phyloP scores from a whole-genome alignment of 495 filamentous ascomycete genomes.

The Penicillium tannophilum region DNA sequence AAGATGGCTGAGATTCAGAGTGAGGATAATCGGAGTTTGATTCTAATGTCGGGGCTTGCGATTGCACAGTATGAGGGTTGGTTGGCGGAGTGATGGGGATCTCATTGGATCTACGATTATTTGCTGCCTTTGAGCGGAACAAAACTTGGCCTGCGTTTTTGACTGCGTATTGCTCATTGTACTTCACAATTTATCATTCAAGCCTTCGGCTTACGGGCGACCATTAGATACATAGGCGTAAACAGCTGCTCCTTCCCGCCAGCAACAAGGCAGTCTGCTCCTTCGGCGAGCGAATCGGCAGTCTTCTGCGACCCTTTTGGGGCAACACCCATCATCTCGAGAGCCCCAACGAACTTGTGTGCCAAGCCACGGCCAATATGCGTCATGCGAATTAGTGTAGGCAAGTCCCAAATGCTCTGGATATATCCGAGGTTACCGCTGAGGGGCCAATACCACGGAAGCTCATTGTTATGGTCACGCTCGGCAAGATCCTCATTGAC shows the following conservation, averaged over 20 bases:
- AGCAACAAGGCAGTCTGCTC: constrained; percentile 81
- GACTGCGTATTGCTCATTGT: too few species aligned
- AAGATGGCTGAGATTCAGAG: too few species aligned
- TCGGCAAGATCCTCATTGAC: constrained; percentile 78
- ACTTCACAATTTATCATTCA: neutral
- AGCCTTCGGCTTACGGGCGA: constrained; percentile 72
- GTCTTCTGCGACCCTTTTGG: constrained; percentile 89
- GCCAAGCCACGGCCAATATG: constrained; percentile 3
- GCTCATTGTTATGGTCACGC: constrained; percentile 57
- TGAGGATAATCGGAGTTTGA: too few species aligned
- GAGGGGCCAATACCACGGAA: constrained; percentile 71
- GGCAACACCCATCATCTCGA: constrained; percentile 72
- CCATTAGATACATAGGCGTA: constrained; percentile 97
- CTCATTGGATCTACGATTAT: too few species aligned
- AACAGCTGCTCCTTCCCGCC: constrained; percentile 88
- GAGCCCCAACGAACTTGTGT: constrained; percentile 59
- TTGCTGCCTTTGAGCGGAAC: too few species aligned
- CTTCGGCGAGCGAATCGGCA: constrained; percentile 76
- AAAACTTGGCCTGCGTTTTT: too few species aligned
- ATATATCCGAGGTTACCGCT: neutral
- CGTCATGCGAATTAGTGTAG: constrained; percentile 33
- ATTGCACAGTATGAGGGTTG: too few species aligned
- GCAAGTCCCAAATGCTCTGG: constrained; percentile 57
- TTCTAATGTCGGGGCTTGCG: too few species aligned
- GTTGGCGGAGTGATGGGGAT: too few species aligned